phyloP scores from a whole-genome alignment of 169 alveolate genomes.

The Cystoisospora suis region DNA sequence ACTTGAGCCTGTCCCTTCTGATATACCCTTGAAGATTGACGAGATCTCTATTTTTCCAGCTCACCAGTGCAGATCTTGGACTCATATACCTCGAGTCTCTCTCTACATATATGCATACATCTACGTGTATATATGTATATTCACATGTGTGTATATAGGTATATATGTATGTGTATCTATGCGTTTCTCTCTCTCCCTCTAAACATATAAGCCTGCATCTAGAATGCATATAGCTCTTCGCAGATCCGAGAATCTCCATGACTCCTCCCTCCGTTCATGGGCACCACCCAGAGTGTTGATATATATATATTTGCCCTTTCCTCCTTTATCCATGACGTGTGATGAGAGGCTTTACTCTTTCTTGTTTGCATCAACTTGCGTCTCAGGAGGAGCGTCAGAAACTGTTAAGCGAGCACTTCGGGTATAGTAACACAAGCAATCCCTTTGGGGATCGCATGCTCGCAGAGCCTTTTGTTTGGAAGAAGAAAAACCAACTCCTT shows the following conservation, averaged over 20 bases:
- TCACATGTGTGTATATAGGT: neutral
- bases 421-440: slow-evolving; percentile 64
- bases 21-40: neutral
- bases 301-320: too few species aligned
- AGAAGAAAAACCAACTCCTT: slow-evolving; percentile 59
- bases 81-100: too few species aligned
- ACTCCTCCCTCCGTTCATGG: too few species aligned
- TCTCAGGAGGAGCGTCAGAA: slow-evolving; percentile 59
- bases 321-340: too few species aligned
- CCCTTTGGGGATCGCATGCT: slow-evolving; percentile 67
- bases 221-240: too few species aligned
- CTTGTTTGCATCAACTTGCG: too few species aligned
- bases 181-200: neutral
- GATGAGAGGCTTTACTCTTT: too few species aligned
- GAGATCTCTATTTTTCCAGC: too few species aligned
- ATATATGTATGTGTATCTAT: neutral
- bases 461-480: slow-evolving; percentile 68
- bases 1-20: neutral
- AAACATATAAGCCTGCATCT: too few species aligned
- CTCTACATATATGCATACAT: neutral
- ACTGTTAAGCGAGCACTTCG: slow-evolving; percentile 62
- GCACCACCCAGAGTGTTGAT: too few species aligned
- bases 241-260: too few species aligned
- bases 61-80: too few species aligned
- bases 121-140: neutral